Conservation (phyloP, 2,329 filamentous ascomycete genomes). For the Grosmannia serpens region DNA sequence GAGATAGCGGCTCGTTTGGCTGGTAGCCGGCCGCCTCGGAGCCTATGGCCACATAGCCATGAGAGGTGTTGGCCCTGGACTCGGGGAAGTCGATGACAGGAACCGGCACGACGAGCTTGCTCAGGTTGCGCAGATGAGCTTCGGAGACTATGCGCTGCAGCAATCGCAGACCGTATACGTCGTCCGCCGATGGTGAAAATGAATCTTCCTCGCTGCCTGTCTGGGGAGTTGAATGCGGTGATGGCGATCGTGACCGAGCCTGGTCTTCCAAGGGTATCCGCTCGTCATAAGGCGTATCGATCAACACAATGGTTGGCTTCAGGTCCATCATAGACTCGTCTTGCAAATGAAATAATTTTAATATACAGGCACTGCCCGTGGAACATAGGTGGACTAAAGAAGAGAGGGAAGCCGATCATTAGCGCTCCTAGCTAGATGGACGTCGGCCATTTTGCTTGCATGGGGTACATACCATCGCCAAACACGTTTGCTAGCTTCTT, state of each 20-base stretch:
- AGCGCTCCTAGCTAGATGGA: neutral
- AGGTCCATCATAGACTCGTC: slow-evolving; percentile 39
- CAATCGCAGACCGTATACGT: slow-evolving; percentile 43
- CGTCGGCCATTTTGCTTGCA: neutral
- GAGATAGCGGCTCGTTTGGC: neutral
- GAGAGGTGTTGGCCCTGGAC: neutral
- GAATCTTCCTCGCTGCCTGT: slow-evolving; percentile 21
- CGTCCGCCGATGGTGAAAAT: slow-evolving; percentile 27
- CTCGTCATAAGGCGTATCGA: slow-evolving; percentile 44
- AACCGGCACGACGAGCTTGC: slow-evolving; percentile 45
- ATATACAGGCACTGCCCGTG: slow-evolving; percentile 40
- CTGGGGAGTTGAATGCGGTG: slow-evolving; percentile 28
- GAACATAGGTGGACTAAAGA: slow-evolving; percentile 42
- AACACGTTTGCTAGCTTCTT: slow-evolving; percentile 41
- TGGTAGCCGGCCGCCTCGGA: neutral
- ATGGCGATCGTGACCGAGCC: slow-evolving; percentile 24
- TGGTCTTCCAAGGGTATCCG: slow-evolving; percentile 18
- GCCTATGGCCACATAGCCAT: neutral
- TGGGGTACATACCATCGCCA: slow-evolving; percentile 34
- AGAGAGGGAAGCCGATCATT: neutral
- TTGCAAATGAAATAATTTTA: slow-evolving; percentile 40
- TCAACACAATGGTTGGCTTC: slow-evolving; percentile 44
- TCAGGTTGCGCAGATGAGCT: slow-evolving; percentile 42
- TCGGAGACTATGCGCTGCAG: slow-evolving; percentile 47
- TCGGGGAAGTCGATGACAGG: slow-evolving; percentile 36